Base-by-base conservation (phyloP, 371 early-diverging fungal species). In the Zancudomyces culisetae region DNA sequence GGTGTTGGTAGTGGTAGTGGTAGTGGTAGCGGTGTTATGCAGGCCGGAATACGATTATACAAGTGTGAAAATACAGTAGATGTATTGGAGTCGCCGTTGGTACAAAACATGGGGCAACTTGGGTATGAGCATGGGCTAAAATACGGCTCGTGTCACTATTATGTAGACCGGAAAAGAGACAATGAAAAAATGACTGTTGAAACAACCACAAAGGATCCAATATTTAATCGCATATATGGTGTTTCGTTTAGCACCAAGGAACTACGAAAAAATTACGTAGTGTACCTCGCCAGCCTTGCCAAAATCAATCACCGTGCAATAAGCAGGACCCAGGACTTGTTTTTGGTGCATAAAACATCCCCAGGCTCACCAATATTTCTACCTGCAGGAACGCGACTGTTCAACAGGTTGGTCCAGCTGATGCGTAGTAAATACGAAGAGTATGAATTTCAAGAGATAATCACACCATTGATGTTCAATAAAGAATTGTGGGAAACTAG, bases 291-390 rank as follows among this genome's bases (percentile, higher is more conserved):
- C 59, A 89, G 91, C 64, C 23, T 45, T 13, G 43, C 49, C 94
- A 55, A 84, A 96, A 73, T 98, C 98, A 98, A 98, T 60, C 99
- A 99, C 66, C 83, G 99, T 48, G 81, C 82, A 67, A 83, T 98
- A 53, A 99, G 98, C 59, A 76, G 73, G 61, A 80, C 79, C 59
- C 90, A 92, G 62, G 84, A 91, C 53, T 73, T 99, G 26, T 98
- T 96, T 80, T 90, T 94, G 72, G 92, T 95, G 80, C 85, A 95
- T 60, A 68, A 73, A 20, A 66, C 70, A 45, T 70, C 79, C 8
- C 86, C 87, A 21, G 88, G 88, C 13, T 75, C 79, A 2, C 73
- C 78, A 19, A 86, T 88, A 59, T 75, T 87, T 61, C 61, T 87
- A 13, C 85, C 84, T 0, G 77, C 81, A 50, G 88, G 88, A 19